phyloP scores from a whole-genome alignment of 2,329 filamentous ascomycete genomes.

The Cercospora sp. region DNA sequence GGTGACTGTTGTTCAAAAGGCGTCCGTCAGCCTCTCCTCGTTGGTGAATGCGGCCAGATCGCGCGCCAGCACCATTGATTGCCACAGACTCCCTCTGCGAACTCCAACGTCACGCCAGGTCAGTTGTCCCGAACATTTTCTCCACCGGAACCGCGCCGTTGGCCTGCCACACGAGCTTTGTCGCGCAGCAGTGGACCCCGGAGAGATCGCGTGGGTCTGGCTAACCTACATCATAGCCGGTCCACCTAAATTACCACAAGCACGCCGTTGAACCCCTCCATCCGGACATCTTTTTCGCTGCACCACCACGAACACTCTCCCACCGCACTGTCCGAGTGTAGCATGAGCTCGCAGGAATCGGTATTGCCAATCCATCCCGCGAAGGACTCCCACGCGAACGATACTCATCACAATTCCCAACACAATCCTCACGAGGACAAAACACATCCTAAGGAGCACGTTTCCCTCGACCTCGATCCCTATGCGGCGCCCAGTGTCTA shows the following conservation, averaged over 20 bases:
- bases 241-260: constrained; percentile 7
- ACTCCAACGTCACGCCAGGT: constrained; percentile 8
- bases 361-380: constrained; percentile 27
- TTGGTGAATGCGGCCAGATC: not conserved
- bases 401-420: constrained; percentile 1
- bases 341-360: constrained; percentile 41
- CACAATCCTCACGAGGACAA: constrained; percentile 1
- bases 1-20: not conserved
- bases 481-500: constrained; percentile 60
- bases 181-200: not conserved
- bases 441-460: constrained; percentile 16
- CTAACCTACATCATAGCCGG: constrained; percentile 10
- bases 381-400: constrained; percentile 11
- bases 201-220: constrained; percentile 2
- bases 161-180: not conserved
- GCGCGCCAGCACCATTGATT: not conserved
- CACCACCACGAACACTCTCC: not conserved
- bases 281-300: not conserved
- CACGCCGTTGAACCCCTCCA: constrained; percentile 3
- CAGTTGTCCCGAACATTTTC: not conserved
- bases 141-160: not conserved
- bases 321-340: constrained; percentile 20
- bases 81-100: not conserved
- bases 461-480: constrained; percentile 51
- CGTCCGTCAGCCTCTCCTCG: not conserved